phyloP scores from a whole-genome alignment of 2,329 filamentous ascomycete genomes.

The Fonsecaea pugnacius region DNA sequence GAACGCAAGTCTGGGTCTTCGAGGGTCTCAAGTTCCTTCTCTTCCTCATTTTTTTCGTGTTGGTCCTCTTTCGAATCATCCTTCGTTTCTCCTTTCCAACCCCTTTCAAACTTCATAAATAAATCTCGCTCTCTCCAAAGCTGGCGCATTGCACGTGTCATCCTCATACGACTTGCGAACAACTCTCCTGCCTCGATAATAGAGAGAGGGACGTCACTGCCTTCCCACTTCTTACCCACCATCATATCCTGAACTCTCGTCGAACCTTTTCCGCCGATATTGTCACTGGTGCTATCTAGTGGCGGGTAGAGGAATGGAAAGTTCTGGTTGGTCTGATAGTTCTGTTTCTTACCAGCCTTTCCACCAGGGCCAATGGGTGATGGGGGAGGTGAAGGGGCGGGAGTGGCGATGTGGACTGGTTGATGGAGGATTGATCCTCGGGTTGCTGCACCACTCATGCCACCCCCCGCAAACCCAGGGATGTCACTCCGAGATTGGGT shows the following conservation, averaged over 20 bases:
- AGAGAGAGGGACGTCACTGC: slow-evolving; percentile 89
- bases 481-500: slow-evolving; percentile 70
- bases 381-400: slow-evolving; percentile 91
- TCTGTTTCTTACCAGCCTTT: slow-evolving; percentile 97
- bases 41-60: slow-evolving; percentile 43
- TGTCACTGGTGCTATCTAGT: slow-evolving; percentile 84
- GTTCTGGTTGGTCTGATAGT: slow-evolving; percentile 98
- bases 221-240: slow-evolving; percentile 86
- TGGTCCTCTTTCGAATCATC: slow-evolving; percentile 36
- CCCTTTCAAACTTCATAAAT: slow-evolving; percentile 89
- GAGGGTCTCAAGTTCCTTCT: slow-evolving; percentile 44
- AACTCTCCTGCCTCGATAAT: slow-evolving; percentile 93
- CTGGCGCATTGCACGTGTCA: slow-evolving; percentile 88
- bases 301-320: slow-evolving; percentile 98
- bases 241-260: slow-evolving; percentile 78
- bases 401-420: slow-evolving; percentile 97
- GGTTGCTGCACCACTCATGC: slow-evolving; percentile 40
- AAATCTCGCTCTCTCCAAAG: slow-evolving; percentile 92
- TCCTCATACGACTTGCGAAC: slow-evolving; percentile 86
- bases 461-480: slow-evolving; percentile 51
- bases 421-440: slow-evolving; percentile 83
- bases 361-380: slow-evolving; percentile 81
- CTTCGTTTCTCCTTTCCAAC: slow-evolving; percentile 68
- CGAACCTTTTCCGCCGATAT: slow-evolving; percentile 83
- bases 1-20: slow-evolving; percentile 63